These are phyloP conservation scores for Phellopilus nigrolimitatus DNA, from an alignment of 1,284 basidiomycete species.

Conservation along the genomic window DNA sequence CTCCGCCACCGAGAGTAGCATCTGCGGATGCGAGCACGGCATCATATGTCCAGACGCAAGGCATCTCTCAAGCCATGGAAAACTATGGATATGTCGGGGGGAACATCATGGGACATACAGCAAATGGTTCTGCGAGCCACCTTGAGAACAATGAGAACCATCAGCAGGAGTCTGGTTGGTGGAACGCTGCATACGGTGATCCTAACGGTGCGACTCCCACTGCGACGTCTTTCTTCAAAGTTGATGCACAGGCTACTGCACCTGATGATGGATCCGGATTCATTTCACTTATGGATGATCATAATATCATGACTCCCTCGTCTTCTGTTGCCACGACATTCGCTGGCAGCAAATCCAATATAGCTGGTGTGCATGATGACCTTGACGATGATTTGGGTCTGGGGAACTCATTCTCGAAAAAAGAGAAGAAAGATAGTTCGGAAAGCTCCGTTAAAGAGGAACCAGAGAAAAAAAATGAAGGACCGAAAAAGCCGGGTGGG, in stretches of 20 bases:
- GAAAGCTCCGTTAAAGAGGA: slow-evolving; percentile 27
- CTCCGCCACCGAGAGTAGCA: slow-evolving; percentile 46
- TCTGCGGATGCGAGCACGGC: slow-evolving; percentile 50
- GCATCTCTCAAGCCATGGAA: slow-evolving; percentile 35
- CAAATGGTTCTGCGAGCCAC: neutral
- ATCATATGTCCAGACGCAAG: slow-evolving; percentile 42
- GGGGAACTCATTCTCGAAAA: slow-evolving; percentile 62
- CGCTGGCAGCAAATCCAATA: slow-evolving; percentile 23
- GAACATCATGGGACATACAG: neutral
- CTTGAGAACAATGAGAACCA: slow-evolving; percentile 20
- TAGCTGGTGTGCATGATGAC: slow-evolving; percentile 44
- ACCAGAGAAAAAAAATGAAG: slow-evolving; percentile 25
- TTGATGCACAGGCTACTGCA: slow-evolving; percentile 35
- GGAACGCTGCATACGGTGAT: slow-evolving; percentile 49
- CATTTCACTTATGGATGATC: slow-evolving; percentile 80
- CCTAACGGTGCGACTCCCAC: slow-evolving; percentile 58
- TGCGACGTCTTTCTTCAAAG: slow-evolving; percentile 54
- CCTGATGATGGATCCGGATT: slow-evolving; percentile 57
- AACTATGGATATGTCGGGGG: slow-evolving; percentile 23
- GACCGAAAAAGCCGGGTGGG: slow-evolving; percentile 36
- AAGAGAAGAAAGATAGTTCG: slow-evolving; percentile 32
- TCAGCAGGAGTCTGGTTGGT: slow-evolving; percentile 50
- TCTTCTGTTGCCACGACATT: slow-evolving; percentile 25
- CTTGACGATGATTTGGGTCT: slow-evolving; percentile 90
- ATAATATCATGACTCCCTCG: slow-evolving; percentile 34